Evolutionary conservation across 2,329 filamentous ascomycete genomes (phyloP), one percentile per base, ranked within the genome.

Genomic region (Exophiala lecanii-corni): DNA sequence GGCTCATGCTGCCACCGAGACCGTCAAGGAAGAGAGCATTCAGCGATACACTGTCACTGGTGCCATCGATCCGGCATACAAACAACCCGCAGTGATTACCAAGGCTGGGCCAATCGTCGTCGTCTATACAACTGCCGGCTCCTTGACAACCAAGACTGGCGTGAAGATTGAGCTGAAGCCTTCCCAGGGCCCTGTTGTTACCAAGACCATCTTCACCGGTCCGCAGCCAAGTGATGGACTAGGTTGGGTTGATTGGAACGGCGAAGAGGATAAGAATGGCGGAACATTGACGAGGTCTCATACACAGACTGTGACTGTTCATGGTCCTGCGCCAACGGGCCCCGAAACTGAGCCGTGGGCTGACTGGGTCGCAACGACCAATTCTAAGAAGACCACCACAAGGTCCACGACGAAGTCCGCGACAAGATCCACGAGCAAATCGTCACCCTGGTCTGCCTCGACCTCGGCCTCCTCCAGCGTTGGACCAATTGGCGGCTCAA

Each of bases 41-140:
- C 6, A 17, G 4, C 33, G 18, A 9, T 35, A 35, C 17, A 18
- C 9, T 20, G 33, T 19, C 9, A 35, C 39, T 35, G 23, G 37
- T 12, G 25, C 20, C 13, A 33, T 33, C 39, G 19, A 39, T 33
- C 21, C 37, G 34, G 15, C 34, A 15, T 33, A 25, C 23, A 19
- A 15, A 19, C 15, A 35, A n/a, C 31, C 43, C n/a, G 31, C n/a
- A 23, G 37, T 37, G 7, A 39, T 45, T 12, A 43, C 46, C 28
- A 45, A 45, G 23, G 46, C 46, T 17, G 41, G 69, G 61, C 18
- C 75, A 66, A 28, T 71, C 65, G 44, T 61, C 77, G 74, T 58
- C 81, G 76, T 59, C 66, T 62, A 57, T 23, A 33, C 31, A 7
- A 49, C 42, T 12, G 39, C 34, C 19, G 46, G 38, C 10, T 33